Evolutionary conservation across 2,329 filamentous ascomycete genomes (phyloP).

Genomic region (Alternaria ethzedia): DNA sequence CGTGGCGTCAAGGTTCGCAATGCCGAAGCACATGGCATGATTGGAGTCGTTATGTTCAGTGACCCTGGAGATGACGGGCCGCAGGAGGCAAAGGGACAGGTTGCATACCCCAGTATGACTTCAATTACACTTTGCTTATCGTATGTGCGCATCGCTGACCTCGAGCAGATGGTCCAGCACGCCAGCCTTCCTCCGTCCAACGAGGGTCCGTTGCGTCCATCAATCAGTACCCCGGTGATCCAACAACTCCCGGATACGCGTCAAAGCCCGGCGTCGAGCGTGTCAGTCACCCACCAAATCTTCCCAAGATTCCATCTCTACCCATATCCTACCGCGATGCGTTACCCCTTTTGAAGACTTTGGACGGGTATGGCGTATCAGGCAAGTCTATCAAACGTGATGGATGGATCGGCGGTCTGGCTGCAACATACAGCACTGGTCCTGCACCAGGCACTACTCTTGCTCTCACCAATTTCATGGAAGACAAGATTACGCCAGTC

Average conservation of each 20-base stretch:
- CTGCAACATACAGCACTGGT: constrained; percentile 43
- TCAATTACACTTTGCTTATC: neutral
- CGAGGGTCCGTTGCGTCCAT: constrained; percentile 65
- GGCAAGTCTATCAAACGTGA: constrained; percentile 47
- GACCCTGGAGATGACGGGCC: constrained; percentile 55
- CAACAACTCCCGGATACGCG: constrained; percentile 67
- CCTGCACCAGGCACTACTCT: constrained; percentile 59
- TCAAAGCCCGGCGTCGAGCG: constrained; percentile 79
- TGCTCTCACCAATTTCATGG: constrained; percentile 69
- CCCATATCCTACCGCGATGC: constrained; percentile 85
- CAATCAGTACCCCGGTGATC: constrained; percentile 56
- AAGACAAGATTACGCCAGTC: constrained; percentile 78
- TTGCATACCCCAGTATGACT: constrained; percentile 44
- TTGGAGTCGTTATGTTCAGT: constrained; percentile 53
- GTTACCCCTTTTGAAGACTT: constrained; percentile 76
- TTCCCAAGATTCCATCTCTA: constrained; percentile 73
- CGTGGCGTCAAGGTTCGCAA: constrained; percentile 58
- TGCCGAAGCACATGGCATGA: constrained; percentile 53
- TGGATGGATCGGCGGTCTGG: constrained; percentile 44
- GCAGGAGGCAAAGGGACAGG: constrained; percentile 49
- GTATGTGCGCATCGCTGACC: constrained; percentile 14
- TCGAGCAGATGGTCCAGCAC: constrained; percentile 53
- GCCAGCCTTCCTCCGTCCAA: constrained; percentile 55
- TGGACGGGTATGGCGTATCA: constrained; percentile 80
- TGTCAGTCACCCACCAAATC: constrained; percentile 66